Evolutionary conservation across 495 filamentous ascomycete genomes (phyloP), one percentile per base, ranked within the genome.

Genomic region (Trichodelitschia bisporula): DNA sequence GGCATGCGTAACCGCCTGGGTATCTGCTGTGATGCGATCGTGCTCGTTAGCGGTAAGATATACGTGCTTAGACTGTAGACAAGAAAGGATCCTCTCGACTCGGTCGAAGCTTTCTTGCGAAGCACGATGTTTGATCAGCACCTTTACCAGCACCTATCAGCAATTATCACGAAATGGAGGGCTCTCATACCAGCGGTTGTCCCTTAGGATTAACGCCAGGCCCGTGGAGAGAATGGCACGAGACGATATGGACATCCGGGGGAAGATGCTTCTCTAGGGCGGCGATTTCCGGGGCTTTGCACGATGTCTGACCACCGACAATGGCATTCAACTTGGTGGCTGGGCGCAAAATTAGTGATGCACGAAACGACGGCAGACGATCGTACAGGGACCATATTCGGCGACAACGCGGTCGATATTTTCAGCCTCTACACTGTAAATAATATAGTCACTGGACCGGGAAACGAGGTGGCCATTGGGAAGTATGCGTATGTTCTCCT

Each of bases 21-120:
- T 97, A 48, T 97, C 86, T 21, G 86, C 86, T 1, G 86, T 97
- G 50, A 97, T 95, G 28, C 77, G 75, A 52, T 97, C 86, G 43
- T 97, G 86, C 48, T 78, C 64, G 38, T 68, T 60, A 12, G 82
- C 83, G 3, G 72, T 74, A 30, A 97, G 70, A 40, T 78, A 68
- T 38, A 95, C 89, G 43, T 72, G 64, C 40, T 74, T 75, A 20
- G 77, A 84, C 11, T 59, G 56, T 19, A 97, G 72, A 41, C 77
- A 90, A 26, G 67, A 67, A 9, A 95, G 63, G 34, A 92, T 71
- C 2, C 56, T 46, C 41, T 83, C 67, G 19, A 93, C 80, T 31
- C 86, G 74, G 29, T 58, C 47, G 32, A 91, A 70, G 28, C 68
- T 77, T 39, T 61, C 55, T 32, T 79, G 58, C 2, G 77, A 78